Evolutionary conservation across 495 filamentous ascomycete genomes (phyloP), one percentile per base, ranked within the genome.

Genomic region (Tuber microsphaerosporum): DNA sequence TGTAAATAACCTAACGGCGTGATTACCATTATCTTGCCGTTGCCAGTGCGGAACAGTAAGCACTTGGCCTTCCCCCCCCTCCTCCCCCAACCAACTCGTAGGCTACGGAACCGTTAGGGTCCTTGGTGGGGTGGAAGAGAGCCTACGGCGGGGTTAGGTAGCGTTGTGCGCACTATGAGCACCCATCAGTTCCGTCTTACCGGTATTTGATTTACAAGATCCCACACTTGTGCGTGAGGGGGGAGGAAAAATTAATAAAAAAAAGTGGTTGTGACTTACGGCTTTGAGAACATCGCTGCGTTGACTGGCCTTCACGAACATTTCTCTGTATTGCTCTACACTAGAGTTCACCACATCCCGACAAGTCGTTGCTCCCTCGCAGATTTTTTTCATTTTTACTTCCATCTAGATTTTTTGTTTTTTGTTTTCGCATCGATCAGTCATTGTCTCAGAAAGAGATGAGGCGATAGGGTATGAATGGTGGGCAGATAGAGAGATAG

Each of bases 331-430:
- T 86, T 92, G 91, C 72, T 90, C 88, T 61, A 99, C 83, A 80
- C 90, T 96, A 83, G 94, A 89, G 70, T 89, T 86, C 42, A 98
- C 88, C 37, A 98, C 91, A 39, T 89, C 89, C 48, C 88, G 87
- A 65, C 89, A 90, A 19, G 90, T 90, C 74, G 89, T 90, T 26
- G 87, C 88, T n/a, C 96, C 96, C 73, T 92, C 93, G 84, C 95
- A 97, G 71, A 99, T 97, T 73, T 92, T 92, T 81, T 93, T 93
- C 94, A 99, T 96, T 78, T 92, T 90, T 74, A 91, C 84, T 84
- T 99, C 95, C 93, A 97, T 97, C 86, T 75, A 16, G 34, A n/a
- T n/a, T 39, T 61, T 61, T 65, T 65, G 4, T 26, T 56, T 56
- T 56, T 56, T 26, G 26, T 17, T 31, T 65, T 65, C 51, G 26